Evolutionary conservation across 202 grass and related monocot species (phyloP), one percentile per base, ranked within the genome.

Genomic region (Hordeum pubiflorum): DNA sequence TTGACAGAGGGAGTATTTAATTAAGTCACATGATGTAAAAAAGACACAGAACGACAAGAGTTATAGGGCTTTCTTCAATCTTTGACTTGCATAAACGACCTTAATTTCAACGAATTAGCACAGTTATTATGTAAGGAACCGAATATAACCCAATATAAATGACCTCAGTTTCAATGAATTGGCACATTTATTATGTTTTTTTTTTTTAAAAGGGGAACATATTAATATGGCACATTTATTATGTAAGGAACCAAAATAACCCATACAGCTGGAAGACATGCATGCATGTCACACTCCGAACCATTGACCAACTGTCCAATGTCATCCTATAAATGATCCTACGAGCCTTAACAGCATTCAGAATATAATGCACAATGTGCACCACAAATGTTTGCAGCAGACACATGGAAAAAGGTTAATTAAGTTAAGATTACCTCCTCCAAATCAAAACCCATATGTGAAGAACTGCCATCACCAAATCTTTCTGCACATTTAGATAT

Each of bases 381-480:
- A 54, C 48, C 48, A 54, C 44, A 82, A 64, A 38, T 17, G 50
- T 62, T 77, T 69, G 43, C 63, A 87, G 74, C 15, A 63, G 68
- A 14, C 68, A 87, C 36, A 81, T 13, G 9, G 34, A 79, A 13
- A 86, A 52, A 76, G 56, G 39, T 39, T 23, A 38, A 37, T 37
- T 17, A 23, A 81, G 26, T 56, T 46, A 0, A 67, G 32, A 70
- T 77, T 90, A 99, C 96, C 92, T 99, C 96, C 61, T 99, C 96
- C 75, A 99, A 86, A 82, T 99, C 96, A 74, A 99, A 85, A 52
- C 96, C 91, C 83, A 99, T 88, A 80, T 99, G 96, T 48, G 92
- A 99, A 79, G 91, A 90, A 91, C 78, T 91, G 72, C 91, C 96
- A 96, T 99, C 96, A 83, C 92, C 96, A 90, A 99, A 99, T 78